A percentile compares a stretch with the other conserved stretches of the same genome.
Evolutionary conservation across 371 early-diverging fungal species (phyloP).

Genomic region (Lichtheimia ramosa): DNA sequence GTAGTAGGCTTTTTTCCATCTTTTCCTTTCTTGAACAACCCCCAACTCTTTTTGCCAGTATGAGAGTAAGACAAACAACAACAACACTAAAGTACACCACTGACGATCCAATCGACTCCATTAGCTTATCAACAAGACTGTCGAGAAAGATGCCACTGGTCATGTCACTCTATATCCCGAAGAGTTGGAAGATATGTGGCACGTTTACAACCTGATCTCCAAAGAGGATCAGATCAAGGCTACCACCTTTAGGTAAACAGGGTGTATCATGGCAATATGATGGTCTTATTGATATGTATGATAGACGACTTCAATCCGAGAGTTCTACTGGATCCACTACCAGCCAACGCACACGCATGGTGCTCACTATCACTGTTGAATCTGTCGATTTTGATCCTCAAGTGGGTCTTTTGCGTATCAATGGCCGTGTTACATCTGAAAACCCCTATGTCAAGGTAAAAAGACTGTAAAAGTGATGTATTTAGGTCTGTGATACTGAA

Average conservation of each 20-base stretch:
- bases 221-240: conserved; percentile 87
- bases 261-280: not conserved
- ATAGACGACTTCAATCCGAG: conserved; percentile 82
- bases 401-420: conserved; percentile 82
- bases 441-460: conserved; percentile 89
- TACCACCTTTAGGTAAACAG: conserved; percentile 77
- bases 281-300: not conserved
- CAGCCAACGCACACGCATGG: conserved; percentile 81
- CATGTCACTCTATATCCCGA: conserved; percentile 77
- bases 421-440: conserved; percentile 85
- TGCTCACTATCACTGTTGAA: conserved; percentile 85
- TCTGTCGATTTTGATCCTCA: conserved; percentile 88
- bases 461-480: not conserved
- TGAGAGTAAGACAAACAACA: not conserved
- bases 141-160: conserved; percentile 68
- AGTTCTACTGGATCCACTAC: conserved; percentile 86
- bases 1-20: not conserved
- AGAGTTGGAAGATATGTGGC: conserved; percentile 98
- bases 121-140: conserved; percentile 54
- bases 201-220: conserved; percentile 91
- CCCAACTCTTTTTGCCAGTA: not conserved
- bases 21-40: not conserved
- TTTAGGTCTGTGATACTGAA: not conserved
- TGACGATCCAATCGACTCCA: too few relatives aligned
- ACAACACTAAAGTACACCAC: too few relatives aligned